phyloP scores from a whole-genome alignment of 306 rosid species.

The Dryas drummondii region DNA sequence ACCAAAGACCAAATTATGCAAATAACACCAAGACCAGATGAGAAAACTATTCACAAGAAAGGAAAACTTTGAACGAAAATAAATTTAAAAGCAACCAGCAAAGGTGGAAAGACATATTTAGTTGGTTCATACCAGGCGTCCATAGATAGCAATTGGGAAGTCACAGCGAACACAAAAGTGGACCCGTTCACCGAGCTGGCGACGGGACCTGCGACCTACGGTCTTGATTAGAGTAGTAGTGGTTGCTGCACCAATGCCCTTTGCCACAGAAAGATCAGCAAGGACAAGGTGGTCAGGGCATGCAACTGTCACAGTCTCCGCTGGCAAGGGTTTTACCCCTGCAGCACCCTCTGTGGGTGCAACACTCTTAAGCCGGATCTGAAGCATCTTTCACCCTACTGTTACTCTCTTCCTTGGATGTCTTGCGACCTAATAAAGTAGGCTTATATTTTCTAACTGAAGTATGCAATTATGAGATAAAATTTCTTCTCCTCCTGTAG shows the following conservation, averaged over 20 bases:
- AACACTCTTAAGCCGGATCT: constrained; percentile 81
- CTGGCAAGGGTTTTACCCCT: constrained; percentile 55
- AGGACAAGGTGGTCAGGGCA: constrained; percentile 97
- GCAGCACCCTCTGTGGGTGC: constrained; percentile 60
- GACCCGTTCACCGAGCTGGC: constrained; percentile 95
- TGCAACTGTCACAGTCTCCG: constrained; percentile 84
- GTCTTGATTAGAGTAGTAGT: constrained; percentile 65
- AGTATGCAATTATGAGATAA: neutral
- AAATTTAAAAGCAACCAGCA: constrained; percentile 3
- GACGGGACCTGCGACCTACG: constrained; percentile 91
- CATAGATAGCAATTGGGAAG: constrained; percentile 83
- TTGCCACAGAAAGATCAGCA: constrained; percentile 96
- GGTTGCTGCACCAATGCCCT: constrained; percentile 87
- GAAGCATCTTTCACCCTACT: constrained; percentile 64
- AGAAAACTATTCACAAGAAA: neutral
- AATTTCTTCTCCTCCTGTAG: constrained; percentile 3
- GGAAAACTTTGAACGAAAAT: constrained; percentile 7
- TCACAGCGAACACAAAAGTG: constrained; percentile 98
- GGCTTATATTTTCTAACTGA: constrained; percentile 10
- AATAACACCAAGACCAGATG: neutral
- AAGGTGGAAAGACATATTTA: neutral
- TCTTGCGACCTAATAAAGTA: constrained; percentile 9
- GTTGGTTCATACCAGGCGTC: constrained; percentile 66
- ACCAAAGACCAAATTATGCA: neutral
- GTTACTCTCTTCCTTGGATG: constrained; percentile 19